Evolutionary conservation across 1,284 basidiomycete genomes (phyloP).

Genomic region (Dichomitus squalens): DNA sequence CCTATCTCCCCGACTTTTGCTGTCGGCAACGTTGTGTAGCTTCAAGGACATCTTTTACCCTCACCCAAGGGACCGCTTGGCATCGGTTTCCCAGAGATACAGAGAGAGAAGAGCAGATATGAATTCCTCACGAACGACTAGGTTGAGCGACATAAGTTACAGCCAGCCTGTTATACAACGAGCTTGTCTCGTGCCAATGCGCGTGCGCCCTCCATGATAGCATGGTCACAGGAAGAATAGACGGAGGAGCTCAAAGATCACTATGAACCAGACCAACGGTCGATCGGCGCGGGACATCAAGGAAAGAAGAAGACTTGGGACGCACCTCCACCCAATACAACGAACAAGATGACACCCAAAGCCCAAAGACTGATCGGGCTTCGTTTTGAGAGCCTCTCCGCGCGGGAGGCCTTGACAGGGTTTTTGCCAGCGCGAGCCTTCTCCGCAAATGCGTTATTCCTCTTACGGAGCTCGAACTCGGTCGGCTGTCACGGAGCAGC

Average conservation of each 20-base stretch:
- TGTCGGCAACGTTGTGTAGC: neutral
- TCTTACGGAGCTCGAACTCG: conserved; percentile 77
- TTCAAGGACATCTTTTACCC: neutral
- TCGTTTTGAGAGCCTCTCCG: conserved; percentile 67
- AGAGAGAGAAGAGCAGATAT: neutral
- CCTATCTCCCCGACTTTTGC: neutral
- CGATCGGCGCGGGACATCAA: neutral
- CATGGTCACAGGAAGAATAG: conserved; percentile 60
- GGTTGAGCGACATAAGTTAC: conserved; percentile 23
- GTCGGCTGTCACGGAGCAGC: conserved; percentile 39
- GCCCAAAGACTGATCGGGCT: conserved; percentile 75
- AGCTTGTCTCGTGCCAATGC: conserved; percentile 15
- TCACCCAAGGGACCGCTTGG: neutral
- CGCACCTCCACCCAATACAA: conserved; percentile 76
- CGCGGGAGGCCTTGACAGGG: conserved; percentile 67
- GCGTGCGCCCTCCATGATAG: conserved; percentile 3
- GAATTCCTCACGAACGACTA: conserved; percentile 8
- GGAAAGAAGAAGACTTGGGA: conserved; percentile 11
- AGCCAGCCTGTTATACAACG: conserved; percentile 26
- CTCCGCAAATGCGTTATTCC: conserved; percentile 76
- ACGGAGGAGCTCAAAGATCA: conserved; percentile 70
- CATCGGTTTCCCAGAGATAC: neutral
- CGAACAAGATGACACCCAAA: conserved; percentile 67
- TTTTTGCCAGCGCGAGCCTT: conserved; percentile 74
- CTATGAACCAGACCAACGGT: conserved; percentile 38